Base-by-base conservation (phyloP, 1,139 yeast genomes). In the Candida glucosophila region DNA sequence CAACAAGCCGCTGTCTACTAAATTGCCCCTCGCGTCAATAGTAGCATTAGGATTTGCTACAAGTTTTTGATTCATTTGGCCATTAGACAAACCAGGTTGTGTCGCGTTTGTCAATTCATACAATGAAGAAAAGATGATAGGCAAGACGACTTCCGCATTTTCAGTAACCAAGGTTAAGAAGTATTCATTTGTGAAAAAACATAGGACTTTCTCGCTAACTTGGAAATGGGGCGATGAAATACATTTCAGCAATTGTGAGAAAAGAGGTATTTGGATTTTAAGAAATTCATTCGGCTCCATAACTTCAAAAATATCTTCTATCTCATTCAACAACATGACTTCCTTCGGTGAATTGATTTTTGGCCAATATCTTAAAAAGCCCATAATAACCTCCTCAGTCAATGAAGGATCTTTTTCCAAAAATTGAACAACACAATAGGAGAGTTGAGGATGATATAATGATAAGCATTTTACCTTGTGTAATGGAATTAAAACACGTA, bases 191-290 rank as follows among this genome's bases (percentile, higher is more conserved):
- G 83, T 81, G 93, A 96, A 92, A 53, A 77, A 86, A 48, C 90
- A 82, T 32, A 90, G 67, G 1, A 92, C 95, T 41, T 93, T 86
- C 54, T 90, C 99, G 36, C 94, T 82, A 15, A 90, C 96, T 62
- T 92, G 98, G 63, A 90, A 92, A 59, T 90, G 98, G 14, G 95
- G 86, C 3, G 95, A 82, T 15, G 95, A 73, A 25, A 92, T 88
- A 58, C 97, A 88, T 56, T 83, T 86, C 29, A 95, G 81, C 38
- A 90, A 67, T 55, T 92, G 98, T 19, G 92, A 93, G 56, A 88
- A 88, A 29, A 90, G 60, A 2, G 97, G 98, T 5, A 88, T 83
- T 55, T 88, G 94, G 35, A 90, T 83, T 57, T 86, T 85, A 37
- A 78, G 72, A 49, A 90, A 90, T 55, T 92, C 97, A 31, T 72